Base-by-base conservation (phyloP, 176 grass and related monocot genomes). In the Oryza brachyantha region DNA sequence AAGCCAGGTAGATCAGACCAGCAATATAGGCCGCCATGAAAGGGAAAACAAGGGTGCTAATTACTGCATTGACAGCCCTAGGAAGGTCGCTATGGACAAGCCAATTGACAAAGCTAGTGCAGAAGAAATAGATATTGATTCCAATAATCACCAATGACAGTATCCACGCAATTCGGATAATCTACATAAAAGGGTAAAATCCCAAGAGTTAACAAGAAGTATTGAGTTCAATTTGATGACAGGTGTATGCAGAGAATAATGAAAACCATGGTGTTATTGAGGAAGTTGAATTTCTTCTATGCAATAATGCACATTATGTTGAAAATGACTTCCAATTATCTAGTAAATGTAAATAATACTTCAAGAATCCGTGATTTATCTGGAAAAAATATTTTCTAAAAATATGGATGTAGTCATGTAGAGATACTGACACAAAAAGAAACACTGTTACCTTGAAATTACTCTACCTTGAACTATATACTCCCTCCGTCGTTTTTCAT, bases 91-190 rank as follows among this genome's bases (percentile, higher is more conserved):
- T 80, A 34, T 90, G 63, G 27, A 90, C 80, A 58, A 93, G 59
- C 83, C 88, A 94, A 50, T 36, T 50, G 26, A 91, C 66, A 61
- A 91, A 88, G 58, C 75, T 86, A 24, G 80, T 94, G 45, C 85
- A 85, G 55, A 94, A 78, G 79, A 91, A 91, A 79, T 94, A 94
- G 19, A 90, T 48, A 42, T 94, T 94, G 84, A 91, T 82, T 58
- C 88, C 80, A 27, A 89, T 84, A 24, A 94, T 72, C 66, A 85
- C 39, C 26, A 58, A 57, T 4, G 86, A 87, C 42, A 94, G 80
- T 16, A 91, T 76, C 89, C 92, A 86, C n/a, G 89, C 74, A 25
- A 84, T 17, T 81, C 85, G 71, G 19, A 86, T 88, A 73, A 91
- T 82, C 92, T 94, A 57, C 50, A 91, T 39, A 57, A 22, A 16